phyloP scores from a whole-genome alignment of 192 early-diverging fungal species.

The Anaeromyces robustus region DNA sequence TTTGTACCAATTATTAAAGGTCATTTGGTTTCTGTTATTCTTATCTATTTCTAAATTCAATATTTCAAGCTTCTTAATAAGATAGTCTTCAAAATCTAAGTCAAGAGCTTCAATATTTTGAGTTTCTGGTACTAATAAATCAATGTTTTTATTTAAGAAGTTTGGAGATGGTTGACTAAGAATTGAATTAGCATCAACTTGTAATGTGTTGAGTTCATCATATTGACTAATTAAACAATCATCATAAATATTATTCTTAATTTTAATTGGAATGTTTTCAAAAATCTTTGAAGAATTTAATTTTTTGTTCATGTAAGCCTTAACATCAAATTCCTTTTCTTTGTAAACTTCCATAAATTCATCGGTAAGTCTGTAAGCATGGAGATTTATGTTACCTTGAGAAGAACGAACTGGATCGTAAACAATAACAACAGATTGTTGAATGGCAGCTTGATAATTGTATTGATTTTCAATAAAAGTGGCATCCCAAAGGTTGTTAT shows the following conservation, averaged over 20 bases:
- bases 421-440: constrained; percentile 78
- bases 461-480: constrained; percentile 78
- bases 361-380: constrained; percentile 75
- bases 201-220: constrained; percentile 36
- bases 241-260: constrained; percentile 37
- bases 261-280: constrained; percentile 72
- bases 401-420: constrained; percentile 75
- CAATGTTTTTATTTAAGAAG: constrained; percentile 8
- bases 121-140: constrained; percentile 1
- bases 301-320: constrained; percentile 55
- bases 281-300: constrained; percentile 75
- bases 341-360: constrained; percentile 71
- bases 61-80: neutral
- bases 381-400: constrained; percentile 68
- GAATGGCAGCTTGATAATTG: constrained; percentile 74
- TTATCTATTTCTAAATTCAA: constrained; percentile 46
- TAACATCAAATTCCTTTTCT: constrained; percentile 64
- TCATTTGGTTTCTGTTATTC: constrained; percentile 75
- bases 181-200: constrained; percentile 27
- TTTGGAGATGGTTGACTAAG: constrained; percentile 41
- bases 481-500: constrained; percentile 78
- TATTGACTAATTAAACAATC: constrained; percentile 2
- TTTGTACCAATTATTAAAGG: constrained; percentile 92
- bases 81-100: neutral
- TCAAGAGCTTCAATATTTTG: neutral